Base-by-base conservation (phyloP, 305 asterid genomes). In the Fraxinus sp. region DNA sequence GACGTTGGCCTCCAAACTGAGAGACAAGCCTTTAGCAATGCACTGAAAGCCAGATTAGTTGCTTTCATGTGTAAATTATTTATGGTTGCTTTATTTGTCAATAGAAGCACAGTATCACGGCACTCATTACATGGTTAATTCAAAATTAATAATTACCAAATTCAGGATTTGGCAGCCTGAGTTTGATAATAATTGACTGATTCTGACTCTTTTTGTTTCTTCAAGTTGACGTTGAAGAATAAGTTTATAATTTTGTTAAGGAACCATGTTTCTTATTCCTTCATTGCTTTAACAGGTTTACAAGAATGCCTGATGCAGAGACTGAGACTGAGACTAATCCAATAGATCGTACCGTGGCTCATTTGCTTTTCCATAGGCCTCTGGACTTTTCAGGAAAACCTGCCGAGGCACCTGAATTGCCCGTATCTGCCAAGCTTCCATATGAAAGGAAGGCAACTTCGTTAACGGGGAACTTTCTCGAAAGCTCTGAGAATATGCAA, bases 271-370 rank as follows among this genome's bases (percentile, higher is more conserved):
- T 83, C 72, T 77, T 52, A 75, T 86, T 81, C 62, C 81, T 82
- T 83, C 46, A 59, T 79, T 86, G 35, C 81, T 86, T 77, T 75
- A 75, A 75, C 96, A 95, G 98, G 90, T 90, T 90, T 84, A 84
- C 82, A 59, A 86, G 92, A 86, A 88, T 84, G 75, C 88, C 89
- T 62, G 91, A 90, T 83, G 86, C 86, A 75, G 99, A 96, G 91
- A 89, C 95, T 0, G 87, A 93, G 73, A 28, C 32, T 28, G 33
- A 30, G 33, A 96, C 98, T 30, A 96, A 96, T 84, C 97, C 99
- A 33, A 90, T 93, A 78, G 99, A 96, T 84, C 97, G 99, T 41
- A 86, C 90, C 16, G 93, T 96, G 79, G 99, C 99, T 37, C 97
- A 91, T 89, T 89, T 96, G 80, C 97, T 96, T 86, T 96, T 96